Conservation (phyloP, 169 alveolate species). For the Cyclospora cayetanensis region DNA sequence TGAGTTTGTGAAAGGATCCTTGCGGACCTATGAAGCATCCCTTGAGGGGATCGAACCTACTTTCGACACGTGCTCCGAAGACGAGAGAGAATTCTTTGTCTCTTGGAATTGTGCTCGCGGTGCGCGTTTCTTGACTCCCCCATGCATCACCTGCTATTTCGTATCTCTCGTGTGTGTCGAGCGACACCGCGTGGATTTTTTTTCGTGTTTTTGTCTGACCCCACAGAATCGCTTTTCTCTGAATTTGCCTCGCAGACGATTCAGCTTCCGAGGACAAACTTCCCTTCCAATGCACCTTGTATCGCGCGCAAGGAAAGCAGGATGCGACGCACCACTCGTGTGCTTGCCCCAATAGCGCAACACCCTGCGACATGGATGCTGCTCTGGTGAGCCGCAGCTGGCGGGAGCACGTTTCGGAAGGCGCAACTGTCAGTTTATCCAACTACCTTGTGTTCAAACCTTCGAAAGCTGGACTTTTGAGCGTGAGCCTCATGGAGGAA, state of each 20-base stretch:
- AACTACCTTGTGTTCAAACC: constrained; percentile 24
- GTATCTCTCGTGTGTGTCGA: too few relatives aligned
- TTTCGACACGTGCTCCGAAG: not conserved
- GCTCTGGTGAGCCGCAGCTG: constrained; percentile 20
- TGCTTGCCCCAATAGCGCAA: constrained; percentile 53
- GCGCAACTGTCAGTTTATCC: not conserved
- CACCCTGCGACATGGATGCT: not conserved
- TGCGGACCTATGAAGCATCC: not conserved
- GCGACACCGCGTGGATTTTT: too few relatives aligned
- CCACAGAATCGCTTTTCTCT: too few relatives aligned
- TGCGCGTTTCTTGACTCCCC: not conserved
- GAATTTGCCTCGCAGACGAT: too few relatives aligned
- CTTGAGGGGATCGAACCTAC: not conserved
- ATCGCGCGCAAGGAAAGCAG: not conserved
- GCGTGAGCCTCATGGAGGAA: not conserved
- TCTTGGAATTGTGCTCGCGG: constrained; percentile 30
- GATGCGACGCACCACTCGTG: not conserved
- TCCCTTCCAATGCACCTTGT: not conserved
- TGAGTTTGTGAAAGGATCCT: not conserved
- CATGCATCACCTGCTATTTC: too few relatives aligned
- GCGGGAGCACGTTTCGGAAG: not conserved
- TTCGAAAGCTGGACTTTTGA: not conserved
- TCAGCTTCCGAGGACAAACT: too few relatives aligned
- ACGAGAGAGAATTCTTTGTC: not conserved
- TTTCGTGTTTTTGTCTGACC: too few relatives aligned